Evolutionary conservation across 495 filamentous ascomycete species (phyloP).

Genomic region (Penicillium lividum): DNA sequence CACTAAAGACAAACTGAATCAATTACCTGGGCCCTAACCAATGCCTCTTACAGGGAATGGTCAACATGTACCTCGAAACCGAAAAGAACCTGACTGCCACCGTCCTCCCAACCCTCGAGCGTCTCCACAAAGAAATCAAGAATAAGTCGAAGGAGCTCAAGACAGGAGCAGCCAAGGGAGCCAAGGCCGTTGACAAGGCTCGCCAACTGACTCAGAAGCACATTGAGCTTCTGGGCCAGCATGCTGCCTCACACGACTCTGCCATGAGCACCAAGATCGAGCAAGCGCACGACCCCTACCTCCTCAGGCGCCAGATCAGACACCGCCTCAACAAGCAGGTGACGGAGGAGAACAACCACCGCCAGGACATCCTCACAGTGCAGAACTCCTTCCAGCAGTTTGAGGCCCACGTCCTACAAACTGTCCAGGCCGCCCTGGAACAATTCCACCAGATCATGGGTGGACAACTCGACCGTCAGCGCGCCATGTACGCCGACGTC

Average conservation of each 20-base stretch:
- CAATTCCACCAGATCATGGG: conserved; percentile 76
- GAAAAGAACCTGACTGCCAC: conserved; percentile 82
- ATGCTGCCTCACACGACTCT: conserved; percentile 73
- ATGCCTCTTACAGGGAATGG: conserved; percentile 57
- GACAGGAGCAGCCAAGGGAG: conserved; percentile 78
- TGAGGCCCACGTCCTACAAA: conserved; percentile 80
- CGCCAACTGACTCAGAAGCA: conserved; percentile 87
- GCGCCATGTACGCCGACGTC: conserved; percentile 80
- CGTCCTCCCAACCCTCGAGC: conserved; percentile 84
- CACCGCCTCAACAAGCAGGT: conserved; percentile 89
- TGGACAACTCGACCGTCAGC: conserved; percentile 78
- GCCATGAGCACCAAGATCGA: conserved; percentile 63
- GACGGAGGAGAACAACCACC: conserved; percentile 90
- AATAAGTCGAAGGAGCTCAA: conserved; percentile 86
- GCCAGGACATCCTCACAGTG: conserved; percentile 82
- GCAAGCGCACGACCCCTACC: conserved; percentile 78
- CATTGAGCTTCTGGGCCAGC: conserved; percentile 87
- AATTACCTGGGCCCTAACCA: neutral
- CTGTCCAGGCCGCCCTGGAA: conserved; percentile 77
- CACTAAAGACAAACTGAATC: neutral
- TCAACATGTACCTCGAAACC: conserved; percentile 83
- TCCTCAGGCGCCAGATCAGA: conserved; percentile 77
- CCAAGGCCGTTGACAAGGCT: conserved; percentile 89
- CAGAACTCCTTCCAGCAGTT: conserved; percentile 88
- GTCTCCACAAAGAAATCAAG: conserved; percentile 94